phyloP scores from a whole-genome alignment of 805 yeast genomes.

The Sugiyamaella floridensis region DNA sequence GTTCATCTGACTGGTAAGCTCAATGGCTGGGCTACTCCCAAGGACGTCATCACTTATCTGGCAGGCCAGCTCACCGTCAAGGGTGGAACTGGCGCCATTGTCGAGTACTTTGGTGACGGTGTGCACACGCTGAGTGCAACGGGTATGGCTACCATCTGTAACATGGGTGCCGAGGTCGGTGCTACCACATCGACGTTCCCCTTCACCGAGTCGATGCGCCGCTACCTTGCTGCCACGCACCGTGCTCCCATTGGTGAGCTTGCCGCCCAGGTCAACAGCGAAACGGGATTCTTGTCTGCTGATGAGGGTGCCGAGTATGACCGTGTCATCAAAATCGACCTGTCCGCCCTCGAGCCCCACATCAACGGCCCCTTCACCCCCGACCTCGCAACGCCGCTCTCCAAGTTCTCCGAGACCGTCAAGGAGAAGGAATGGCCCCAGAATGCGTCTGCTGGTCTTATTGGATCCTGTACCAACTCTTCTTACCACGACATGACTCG shows the following conservation, averaged over 20 bases:
- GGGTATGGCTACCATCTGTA: conserved; percentile 99
- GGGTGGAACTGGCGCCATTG: conserved; percentile 96
- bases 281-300: conserved; percentile 62
- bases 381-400: conserved; percentile 89
- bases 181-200: conserved; percentile 98
- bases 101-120: conserved; percentile 96
- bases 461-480: conserved; percentile 98
- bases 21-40: conserved; percentile 94
- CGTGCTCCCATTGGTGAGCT: conserved; percentile 77
- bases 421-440: conserved; percentile 77
- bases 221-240: conserved; percentile 77
- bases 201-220: conserved; percentile 69
- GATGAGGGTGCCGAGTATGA: conserved; percentile 90
- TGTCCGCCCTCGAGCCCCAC: conserved; percentile 84
- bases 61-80: conserved; percentile 92
- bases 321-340: conserved; percentile 82
- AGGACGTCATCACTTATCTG: conserved; percentile 87
- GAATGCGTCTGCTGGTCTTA: conserved; percentile 82
- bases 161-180: conserved; percentile 99
- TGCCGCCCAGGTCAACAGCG: conserved; percentile 54
- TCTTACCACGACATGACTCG: conserved; percentile 98
- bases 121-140: conserved; percentile 84
- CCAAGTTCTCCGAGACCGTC: conserved; percentile 69
- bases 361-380: conserved; percentile 98
- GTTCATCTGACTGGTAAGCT: conserved; percentile 85